Evolutionary conservation across 2,329 filamentous ascomycete genomes (phyloP).

Genomic region (Xenoacremonium recifei): DNA sequence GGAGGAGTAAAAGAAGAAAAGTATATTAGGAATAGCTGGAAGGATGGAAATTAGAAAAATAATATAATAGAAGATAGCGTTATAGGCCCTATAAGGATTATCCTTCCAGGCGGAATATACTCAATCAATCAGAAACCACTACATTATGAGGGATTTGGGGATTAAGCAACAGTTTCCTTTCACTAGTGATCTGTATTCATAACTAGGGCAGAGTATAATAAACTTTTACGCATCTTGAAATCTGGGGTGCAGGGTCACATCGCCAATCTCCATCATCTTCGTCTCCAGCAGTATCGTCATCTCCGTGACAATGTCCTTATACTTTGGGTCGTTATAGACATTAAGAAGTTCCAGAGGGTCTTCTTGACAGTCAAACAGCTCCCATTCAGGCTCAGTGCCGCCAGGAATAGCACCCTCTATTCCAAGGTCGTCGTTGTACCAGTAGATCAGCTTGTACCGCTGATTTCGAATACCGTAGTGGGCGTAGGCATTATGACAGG

Average conservation of each 20-base stretch:
- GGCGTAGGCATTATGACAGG: slow-evolving; percentile 47
- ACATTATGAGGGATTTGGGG: too few relatives aligned
- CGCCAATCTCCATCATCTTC: slow-evolving; percentile 54
- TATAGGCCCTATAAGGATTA: too few relatives aligned
- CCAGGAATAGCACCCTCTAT: slow-evolving; percentile 42
- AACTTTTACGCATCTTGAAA: too few relatives aligned
- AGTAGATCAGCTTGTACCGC: slow-evolving; percentile 55
- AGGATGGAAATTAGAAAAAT: too few relatives aligned
- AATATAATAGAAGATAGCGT: too few relatives aligned
- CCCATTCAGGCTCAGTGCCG: slow-evolving; percentile 47
- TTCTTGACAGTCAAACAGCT: slow-evolving; percentile 51
- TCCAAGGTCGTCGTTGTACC: slow-evolving; percentile 51
- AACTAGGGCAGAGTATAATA: too few relatives aligned
- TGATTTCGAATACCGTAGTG: slow-evolving; percentile 53
- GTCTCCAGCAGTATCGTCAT: slow-evolving; percentile 43
- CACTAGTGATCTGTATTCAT: too few relatives aligned
- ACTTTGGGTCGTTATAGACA: slow-evolving; percentile 38
- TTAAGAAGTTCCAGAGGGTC: slow-evolving; percentile 52
- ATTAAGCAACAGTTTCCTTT: too few relatives aligned
- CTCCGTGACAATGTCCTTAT: slow-evolving; percentile 33
- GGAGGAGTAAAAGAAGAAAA: too few relatives aligned
- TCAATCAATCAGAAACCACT: too few relatives aligned
- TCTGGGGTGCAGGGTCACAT: slow-evolving; percentile 36
- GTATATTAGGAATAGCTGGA: too few relatives aligned
- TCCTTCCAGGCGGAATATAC: too few relatives aligned